Evolutionary conservation across 305 asterid genomes (phyloP), one percentile per base, ranked within the genome.

Genomic region (Fraxinus floribunda): DNA sequence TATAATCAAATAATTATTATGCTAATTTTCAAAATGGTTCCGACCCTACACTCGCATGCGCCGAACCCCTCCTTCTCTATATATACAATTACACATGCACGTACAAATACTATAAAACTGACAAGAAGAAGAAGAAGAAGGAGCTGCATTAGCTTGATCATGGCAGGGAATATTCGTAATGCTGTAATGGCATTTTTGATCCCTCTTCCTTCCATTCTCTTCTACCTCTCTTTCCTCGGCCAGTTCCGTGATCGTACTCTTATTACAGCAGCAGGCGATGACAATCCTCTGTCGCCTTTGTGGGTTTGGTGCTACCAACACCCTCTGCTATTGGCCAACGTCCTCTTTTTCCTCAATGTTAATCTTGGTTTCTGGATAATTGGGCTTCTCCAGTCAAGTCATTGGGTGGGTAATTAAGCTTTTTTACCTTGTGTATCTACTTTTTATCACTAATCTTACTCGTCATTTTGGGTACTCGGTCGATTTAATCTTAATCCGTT

Each of bases 161-260:
- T 55, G 80, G 68, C 80, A 84, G 87, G 1, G 34, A 92, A 93
- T 85, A 52, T 92, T 30, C 90, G 89, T 82, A 94, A 91, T 75
- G 95, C 93, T 4, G 78, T 86, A 55, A 86, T 95, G 35, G 91
- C 98, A 22, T 57, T 93, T 44, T 82, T 94, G 32, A 89, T 84
- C 79, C 98, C 97, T 5, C 93, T 94, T 39, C 99, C 98, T 11
- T 93, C 98, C 34, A 77, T 95, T 32, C 13, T 94, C 85, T 93
- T 95, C 90, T 92, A 90, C 78, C 76, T 92, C 66, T 84, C 89
- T 81, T 95, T 94, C 92, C 97, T 94, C 87, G 80, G 83, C 83
- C 90, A 84, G 10, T 83, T 35, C 90, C 77, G 72, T 11, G 26
- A 72, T 22, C 74, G 77, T 76, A 20, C 75, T 68, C 18, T 29